Evolutionary conservation across 1,284 basidiomycete species (phyloP), one percentile per base, ranked within the genome.

Genomic region (Caloboletus inedulis): DNA sequence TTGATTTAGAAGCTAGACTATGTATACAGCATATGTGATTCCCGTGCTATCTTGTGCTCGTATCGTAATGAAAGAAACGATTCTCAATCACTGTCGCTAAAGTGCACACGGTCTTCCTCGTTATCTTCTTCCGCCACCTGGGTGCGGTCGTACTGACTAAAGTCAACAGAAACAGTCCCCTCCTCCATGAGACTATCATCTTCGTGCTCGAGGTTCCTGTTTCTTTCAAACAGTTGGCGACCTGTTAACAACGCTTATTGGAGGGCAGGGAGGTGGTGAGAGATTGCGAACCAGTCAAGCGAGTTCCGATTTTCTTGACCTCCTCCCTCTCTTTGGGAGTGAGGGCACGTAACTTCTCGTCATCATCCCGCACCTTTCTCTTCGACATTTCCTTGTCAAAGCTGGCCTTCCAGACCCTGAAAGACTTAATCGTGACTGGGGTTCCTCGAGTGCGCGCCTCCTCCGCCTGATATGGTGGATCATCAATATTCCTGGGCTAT

Each of bases 311-410:
- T 63, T 79, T 85, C 70, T 84, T 91, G 69, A 78, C 84, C 66
- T 98, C 96, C 70, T 98, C 95, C 52, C 89, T 78, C 72, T 98
- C 96, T 68, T 91, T 96, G 3, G 85, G 73, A 14, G 85, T 82
- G 65, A 95, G 65, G 8, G 76, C 81, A 64, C 85, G 90, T 49
- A 95, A 69, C 64, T 79, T 84, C 56, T 96, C 94, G 29, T 93
- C 93, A 54, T 97, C 93, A 54, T 88, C 87, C 57, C 77, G 77
- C 13, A 75, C 74, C 62, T 81, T 84, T 69, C 77, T 85, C 31
- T 66, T 65, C 8, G 78, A 75, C 61, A 84, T 70, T 69, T 91
- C 89, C 60, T 75, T 77, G 59, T 89, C 85, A 63, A 96, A 98
- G 58, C 77, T 81, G 23, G 72, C 71, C 66, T 89, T 88, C 95